Base-by-base conservation (phyloP, 345 rosid genomes). In the Brassica napus region DNA sequence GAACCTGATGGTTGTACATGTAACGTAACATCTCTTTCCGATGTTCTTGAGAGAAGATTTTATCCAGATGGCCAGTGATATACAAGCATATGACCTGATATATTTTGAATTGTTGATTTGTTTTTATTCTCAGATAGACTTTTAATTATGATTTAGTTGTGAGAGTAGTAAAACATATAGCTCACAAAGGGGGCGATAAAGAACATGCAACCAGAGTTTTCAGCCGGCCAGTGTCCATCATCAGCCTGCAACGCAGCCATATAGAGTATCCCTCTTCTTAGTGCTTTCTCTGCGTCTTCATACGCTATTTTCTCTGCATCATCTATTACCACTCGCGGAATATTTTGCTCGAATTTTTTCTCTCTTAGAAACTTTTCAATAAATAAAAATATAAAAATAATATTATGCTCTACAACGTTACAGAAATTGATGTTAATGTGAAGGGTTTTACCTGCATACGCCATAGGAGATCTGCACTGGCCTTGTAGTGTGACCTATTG, bases 151-250 rank as follows among this genome's bases (percentile, higher is more conserved):
- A 61, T 15, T 61, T 26, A 24, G 2, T 60, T 2, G 16, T 26
- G n/a, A 35, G 14, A 4, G 0, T 23, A n/a, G 1, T 52, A 0
- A 14, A 16, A 21, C 0, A 1, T 14, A 12, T 59, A 47, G 5
- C 72, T 78, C 4, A 86, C 88, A 80, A 83, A 58, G 1, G 87
- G 92, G 8, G 90, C 88, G 12, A 81, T 76, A 57, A 87, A 86
- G 74, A 87, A 89, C 77, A 81, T 68, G 5, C 86, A 85, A 11
- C 92, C 90, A 12, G 88, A 82, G 34, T 75, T 79, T 47, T 75
- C 85, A 8, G 82, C 68, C 2, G 82, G 82, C 85, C 85, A 82
- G 18, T 82, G 77, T 37, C 85, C 82, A 79, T 82, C 82, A 8
- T 64, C 67, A 16, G 82, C 14, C 3, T 82, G 82, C 24, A 76